Evolutionary conservation across 148 eudicot genomes (phyloP).

Genomic region (Chenopodium album): DNA sequence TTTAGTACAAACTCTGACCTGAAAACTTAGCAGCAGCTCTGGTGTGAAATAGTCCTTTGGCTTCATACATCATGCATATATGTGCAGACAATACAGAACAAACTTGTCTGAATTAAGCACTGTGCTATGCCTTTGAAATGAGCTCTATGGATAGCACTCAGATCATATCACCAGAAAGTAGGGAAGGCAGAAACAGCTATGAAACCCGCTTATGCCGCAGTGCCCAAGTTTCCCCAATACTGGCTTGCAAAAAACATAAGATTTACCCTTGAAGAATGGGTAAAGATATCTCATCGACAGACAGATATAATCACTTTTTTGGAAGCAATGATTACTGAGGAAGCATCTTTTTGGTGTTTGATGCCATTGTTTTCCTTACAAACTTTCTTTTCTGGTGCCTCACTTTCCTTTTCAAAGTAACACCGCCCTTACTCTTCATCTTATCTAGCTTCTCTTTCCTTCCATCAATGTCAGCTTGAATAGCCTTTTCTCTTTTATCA

Average conservation of each 20-base stretch:
- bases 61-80: neutral
- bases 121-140: neutral
- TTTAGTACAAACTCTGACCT: neutral
- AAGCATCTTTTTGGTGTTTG: constrained; percentile 19
- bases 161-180: neutral
- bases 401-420: constrained; percentile 19
- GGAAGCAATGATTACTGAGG: constrained; percentile 5
- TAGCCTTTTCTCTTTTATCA: constrained; percentile 65
- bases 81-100: neutral
- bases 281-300: neutral
- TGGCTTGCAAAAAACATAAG: neutral
- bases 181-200: neutral
- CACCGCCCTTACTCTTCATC: constrained; percentile 25
- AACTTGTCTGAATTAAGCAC: neutral
- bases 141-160: neutral
- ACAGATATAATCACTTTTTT: neutral
- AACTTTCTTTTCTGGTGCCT: constrained; percentile 33
- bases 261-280: neutral
- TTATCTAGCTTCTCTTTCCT: constrained; percentile 61
- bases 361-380: constrained; percentile 27
- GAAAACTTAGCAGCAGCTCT: neutral
- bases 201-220: neutral
- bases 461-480: constrained; percentile 73
- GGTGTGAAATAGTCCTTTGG: neutral
- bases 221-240: neutral